phyloP scores from a whole-genome alignment of 257 asterid genomes.

The Cynanchum wilfordii region DNA sequence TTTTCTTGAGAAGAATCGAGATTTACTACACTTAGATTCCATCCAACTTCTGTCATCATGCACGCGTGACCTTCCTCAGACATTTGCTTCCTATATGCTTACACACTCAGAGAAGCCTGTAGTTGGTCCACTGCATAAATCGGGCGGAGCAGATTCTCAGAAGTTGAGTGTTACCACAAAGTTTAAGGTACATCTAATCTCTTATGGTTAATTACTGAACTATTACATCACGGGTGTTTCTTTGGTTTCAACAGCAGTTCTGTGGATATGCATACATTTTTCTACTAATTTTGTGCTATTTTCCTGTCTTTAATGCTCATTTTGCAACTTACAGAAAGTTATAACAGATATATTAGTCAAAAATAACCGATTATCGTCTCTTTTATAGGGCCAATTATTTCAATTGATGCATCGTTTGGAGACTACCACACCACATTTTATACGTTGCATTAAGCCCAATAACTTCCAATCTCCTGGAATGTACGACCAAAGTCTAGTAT shows the following conservation, averaged over 20 bases:
- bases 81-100: constrained; percentile 85
- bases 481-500: constrained; percentile 75
- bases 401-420: constrained; percentile 92
- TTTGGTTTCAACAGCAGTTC: neutral
- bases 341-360: neutral
- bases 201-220: neutral
- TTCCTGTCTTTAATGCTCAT: neutral
- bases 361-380: neutral
- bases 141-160: constrained; percentile 97
- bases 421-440: constrained; percentile 92
- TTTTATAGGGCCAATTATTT: constrained; percentile 69
- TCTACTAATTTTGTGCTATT: neutral
- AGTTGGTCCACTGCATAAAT: constrained; percentile 79
- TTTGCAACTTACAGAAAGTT: neutral
- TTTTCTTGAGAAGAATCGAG: constrained; percentile 96
- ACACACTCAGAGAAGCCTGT: constrained; percentile 78
- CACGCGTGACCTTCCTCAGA: constrained; percentile 77
- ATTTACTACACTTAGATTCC: constrained; percentile 81
- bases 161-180: constrained; percentile 89
- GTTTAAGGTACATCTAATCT: constrained; percentile 58
- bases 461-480: constrained; percentile 73
- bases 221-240: neutral
- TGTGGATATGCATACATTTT: neutral
- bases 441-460: constrained; percentile 97
- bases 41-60: constrained; percentile 90